These are phyloP conservation scores for Saccharomyces hybrid DNA, from an alignment of 1,139 yeast species.

Conservation along the genomic window DNA sequence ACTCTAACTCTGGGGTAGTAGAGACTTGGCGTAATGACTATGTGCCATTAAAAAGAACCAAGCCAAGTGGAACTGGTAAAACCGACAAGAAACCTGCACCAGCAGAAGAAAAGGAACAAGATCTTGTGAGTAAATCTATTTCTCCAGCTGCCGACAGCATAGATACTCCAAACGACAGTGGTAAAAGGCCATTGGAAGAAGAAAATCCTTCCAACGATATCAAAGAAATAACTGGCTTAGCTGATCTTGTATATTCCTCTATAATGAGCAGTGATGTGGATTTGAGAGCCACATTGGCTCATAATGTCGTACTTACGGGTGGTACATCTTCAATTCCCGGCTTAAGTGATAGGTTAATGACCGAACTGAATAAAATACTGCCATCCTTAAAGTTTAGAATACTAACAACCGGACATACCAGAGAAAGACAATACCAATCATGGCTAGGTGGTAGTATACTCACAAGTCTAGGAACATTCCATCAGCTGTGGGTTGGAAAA, in stretches of 20 bases:
- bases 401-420: conserved; percentile 77
- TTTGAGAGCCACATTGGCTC: conserved; percentile 81
- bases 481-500: conserved; percentile 92
- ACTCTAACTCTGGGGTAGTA: conserved; percentile 26
- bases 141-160: conserved; percentile 8
- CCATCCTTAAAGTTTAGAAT: conserved; percentile 91
- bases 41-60: conserved; percentile 58
- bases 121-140: conserved; percentile 8
- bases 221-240: conserved; percentile 43
- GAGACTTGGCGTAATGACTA: conserved; percentile 46
- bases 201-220: conserved; percentile 5
- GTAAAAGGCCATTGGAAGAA: conserved; percentile 27
- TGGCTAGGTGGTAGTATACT: conserved; percentile 96
- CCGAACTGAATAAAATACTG: conserved; percentile 62
- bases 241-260: conserved; percentile 63
- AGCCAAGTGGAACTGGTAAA: conserved; percentile 20
- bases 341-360: conserved; percentile 68
- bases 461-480: conserved; percentile 90
- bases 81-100: conserved; percentile 27
- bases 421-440: conserved; percentile 76
- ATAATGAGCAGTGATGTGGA: conserved; percentile 77
- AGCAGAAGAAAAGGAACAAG: conserved; percentile 23
- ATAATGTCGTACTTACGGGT: conserved; percentile 87
- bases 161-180: conserved; percentile 26
- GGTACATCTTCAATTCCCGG: conserved; percentile 85